Evolutionary conservation across 73 alveolate species (phyloP), one percentile per base, ranked within the genome.

Genomic region (Paramecium caudatum): DNA sequence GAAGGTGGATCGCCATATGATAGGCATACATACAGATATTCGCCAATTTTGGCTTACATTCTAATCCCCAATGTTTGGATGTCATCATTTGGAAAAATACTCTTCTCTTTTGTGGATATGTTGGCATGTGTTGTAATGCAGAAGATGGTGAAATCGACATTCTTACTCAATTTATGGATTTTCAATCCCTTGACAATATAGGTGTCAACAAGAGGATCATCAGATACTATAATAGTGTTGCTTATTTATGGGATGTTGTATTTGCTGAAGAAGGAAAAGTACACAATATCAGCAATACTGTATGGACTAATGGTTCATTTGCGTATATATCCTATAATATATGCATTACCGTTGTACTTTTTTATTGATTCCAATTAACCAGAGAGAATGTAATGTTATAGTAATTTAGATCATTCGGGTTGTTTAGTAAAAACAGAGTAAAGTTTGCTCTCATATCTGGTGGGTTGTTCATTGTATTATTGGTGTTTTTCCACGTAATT

Each of bases 291-390:
- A 27, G 99, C 98, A 15, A 68, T 97, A 6, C 45, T 83, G 90
- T 97, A 91, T 90, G 99, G 99, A 15, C 91, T 97, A 37, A 92
- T 98, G 45, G 99, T 98, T 32, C 99, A 98, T 91, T 94, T 98
- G 55, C 95, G 95, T 84, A 98, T 98, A 33, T 98, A 97, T 90
- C 99, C 99, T 45, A 97, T 98, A 62, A 95, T 98, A 46, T 98
- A 95, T 91, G 96, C 98, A 12, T 88, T 97, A 5, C 95, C 97
- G 5, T 90, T 98, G 46, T 95, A 94, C 88, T 91, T 98, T 83
- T 96, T 91, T 91, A 95, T 98, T 16, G 98, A 96, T 88, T 82
- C 90, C 46, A 61, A 81, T 49, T 16, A 69, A 81, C 65, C 39
- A 55, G 41, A 63, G 86, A 46, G 16, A 49, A 43, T 78, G 36